These are phyloP conservation scores for Lycium ferocissimum DNA, from an alignment of 257 asterid species.

Conservation along the genomic window DNA sequence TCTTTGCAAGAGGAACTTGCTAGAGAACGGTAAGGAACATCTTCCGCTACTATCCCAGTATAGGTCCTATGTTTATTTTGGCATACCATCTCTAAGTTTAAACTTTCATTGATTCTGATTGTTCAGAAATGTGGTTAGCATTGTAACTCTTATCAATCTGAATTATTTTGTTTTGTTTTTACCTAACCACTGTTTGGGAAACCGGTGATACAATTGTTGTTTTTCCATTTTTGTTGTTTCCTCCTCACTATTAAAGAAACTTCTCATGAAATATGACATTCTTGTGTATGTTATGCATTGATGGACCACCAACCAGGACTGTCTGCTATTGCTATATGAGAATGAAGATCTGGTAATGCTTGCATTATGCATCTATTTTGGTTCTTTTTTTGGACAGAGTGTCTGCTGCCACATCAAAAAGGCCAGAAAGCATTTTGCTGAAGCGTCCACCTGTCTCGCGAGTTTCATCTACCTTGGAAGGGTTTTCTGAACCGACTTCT, in stretches of 20 bases:
- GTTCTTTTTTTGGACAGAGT: background rate
- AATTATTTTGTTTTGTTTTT: no score
- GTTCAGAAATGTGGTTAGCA: background rate
- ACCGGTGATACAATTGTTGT: background rate
- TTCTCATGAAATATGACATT: background rate
- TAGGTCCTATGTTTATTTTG: background rate
- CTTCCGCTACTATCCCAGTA: background rate
- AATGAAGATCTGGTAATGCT: background rate
- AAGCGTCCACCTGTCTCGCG: conserved; percentile 82
- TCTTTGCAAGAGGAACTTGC: conserved; percentile 55
- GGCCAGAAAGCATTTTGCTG: conserved; percentile 73
- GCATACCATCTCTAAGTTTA: background rate
- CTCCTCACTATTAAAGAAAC: background rate
- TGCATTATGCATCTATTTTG: background rate
- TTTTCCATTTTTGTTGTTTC: background rate
- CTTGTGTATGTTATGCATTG: background rate
- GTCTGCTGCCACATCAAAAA: conserved; percentile 46
- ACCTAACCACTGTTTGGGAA: background rate
- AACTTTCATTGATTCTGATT: background rate
- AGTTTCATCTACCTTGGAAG: conserved; percentile 69
- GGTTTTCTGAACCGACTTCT: conserved; percentile 56
- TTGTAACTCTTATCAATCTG: background rate
- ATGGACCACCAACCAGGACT: background rate
- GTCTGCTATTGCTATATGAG: background rate
- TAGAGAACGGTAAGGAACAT: conserved; percentile 63